Evolutionary conservation across 2,329 filamentous ascomycete genomes (phyloP).

Genomic region (Fusarium beomiforme): DNA sequence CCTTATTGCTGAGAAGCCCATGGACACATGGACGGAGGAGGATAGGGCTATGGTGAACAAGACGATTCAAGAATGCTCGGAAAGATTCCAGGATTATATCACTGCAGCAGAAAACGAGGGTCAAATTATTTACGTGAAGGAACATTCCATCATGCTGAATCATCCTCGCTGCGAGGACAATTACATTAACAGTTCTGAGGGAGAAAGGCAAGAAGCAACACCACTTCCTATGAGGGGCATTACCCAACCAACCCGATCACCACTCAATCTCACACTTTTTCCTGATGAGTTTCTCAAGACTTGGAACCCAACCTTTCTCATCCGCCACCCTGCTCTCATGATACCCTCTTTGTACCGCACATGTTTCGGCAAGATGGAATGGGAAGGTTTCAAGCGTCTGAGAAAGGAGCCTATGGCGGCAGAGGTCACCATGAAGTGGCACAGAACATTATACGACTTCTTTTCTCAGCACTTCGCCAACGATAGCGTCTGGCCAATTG

Average conservation of each 20-base stretch:
- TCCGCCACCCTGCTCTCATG: conserved; percentile 28
- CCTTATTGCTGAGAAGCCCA: not conserved
- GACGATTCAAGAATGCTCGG: conserved; percentile 3
- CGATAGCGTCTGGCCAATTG: conserved; percentile 28
- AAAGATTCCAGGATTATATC: conserved; percentile 24
- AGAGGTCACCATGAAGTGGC: conserved; percentile 28
- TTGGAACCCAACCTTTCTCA: conserved; percentile 36
- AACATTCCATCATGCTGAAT: conserved; percentile 26
- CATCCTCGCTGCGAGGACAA: conserved; percentile 11
- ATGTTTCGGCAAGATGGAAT: not conserved
- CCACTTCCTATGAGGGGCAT: not conserved
- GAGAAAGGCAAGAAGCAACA: not conserved
- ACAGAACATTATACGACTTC: conserved; percentile 27
- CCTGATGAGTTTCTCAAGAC: conserved; percentile 37
- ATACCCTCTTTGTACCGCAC: conserved; percentile 31
- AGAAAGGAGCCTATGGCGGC: conserved; percentile 1
- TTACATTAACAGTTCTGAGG: not conserved
- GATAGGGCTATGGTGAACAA: not conserved
- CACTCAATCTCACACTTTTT: conserved; percentile 28
- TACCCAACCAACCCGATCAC: conserved; percentile 15
- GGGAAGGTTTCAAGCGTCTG: not conserved
- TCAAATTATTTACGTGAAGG: conserved; percentile 23
- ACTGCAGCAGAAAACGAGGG: conserved; percentile 20
- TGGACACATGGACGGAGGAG: conserved; percentile 26
- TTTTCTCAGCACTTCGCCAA: conserved; percentile 11